Conservation (phyloP, 768 basidiomycete species). For the Mycena haematopus region DNA sequence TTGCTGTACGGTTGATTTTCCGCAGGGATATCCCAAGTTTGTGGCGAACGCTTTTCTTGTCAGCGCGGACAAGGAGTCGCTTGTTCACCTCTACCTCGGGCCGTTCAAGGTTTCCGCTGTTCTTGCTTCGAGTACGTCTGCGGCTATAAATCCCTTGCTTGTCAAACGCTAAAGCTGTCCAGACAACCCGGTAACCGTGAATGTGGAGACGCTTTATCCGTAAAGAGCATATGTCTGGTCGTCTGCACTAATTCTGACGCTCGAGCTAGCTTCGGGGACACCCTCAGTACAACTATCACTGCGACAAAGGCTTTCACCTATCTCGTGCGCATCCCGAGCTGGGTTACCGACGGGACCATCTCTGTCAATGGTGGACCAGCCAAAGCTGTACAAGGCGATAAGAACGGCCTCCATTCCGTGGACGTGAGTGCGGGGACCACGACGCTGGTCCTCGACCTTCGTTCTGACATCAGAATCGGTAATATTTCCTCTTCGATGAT, state of each 20-base stretch:
- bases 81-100: conserved; percentile 48
- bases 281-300: conserved; percentile 41
- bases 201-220: conserved; percentile 48
- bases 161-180: background rate
- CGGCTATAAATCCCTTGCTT: background rate
- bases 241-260: background rate
- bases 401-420: conserved; percentile 53
- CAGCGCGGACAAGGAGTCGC: conserved; percentile 39
- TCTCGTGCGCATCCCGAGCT: conserved; percentile 47
- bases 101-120: conserved; percentile 42
- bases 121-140: conserved; percentile 39
- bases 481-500: background rate
- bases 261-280: conserved; percentile 39
- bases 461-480: conserved; percentile 56
- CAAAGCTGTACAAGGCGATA: conserved; percentile 43
- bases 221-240: conserved; percentile 17
- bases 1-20: conserved; percentile 50
- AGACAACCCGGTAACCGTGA: conserved; percentile 43
- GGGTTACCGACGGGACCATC: conserved; percentile 44
- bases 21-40: conserved; percentile 53
- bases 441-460: conserved; percentile 50
- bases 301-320: conserved; percentile 44
- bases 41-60: conserved; percentile 48
- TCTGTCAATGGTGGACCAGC: conserved; percentile 42
- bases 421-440: conserved; percentile 49